These are phyloP conservation scores for Juncus inflexus DNA, from an alignment of 176 grass and related monocot genomes.

Conservation along the genomic window DNA sequence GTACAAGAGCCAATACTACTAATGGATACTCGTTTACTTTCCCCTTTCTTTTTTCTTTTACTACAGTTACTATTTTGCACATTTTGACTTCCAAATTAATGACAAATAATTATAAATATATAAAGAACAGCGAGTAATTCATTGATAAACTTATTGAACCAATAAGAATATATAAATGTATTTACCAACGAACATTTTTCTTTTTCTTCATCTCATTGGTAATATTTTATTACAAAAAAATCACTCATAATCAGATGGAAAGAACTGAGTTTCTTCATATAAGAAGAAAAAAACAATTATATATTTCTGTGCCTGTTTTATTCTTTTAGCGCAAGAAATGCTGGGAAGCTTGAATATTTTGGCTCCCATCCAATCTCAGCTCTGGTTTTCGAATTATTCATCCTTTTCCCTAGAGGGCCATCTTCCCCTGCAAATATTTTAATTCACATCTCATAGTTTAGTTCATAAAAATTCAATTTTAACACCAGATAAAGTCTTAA, in stretches of 20 bases:
- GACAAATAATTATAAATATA: no score
- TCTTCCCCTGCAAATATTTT: conserved; percentile 40
- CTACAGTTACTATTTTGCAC: no score
- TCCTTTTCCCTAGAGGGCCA: conserved; percentile 78
- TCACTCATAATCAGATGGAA: not conserved
- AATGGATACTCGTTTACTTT: no score
- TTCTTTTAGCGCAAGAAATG: conserved; percentile 50
- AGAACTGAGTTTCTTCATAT: not conserved
- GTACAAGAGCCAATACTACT: no score
- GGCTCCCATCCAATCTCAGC: conserved; percentile 72
- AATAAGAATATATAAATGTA: not conserved
- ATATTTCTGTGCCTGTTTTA: conserved; percentile 10
- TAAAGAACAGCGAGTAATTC: no score
- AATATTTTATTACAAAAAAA: not conserved
- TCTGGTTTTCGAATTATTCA: conserved; percentile 74
- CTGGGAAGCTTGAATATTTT: conserved; percentile 49
- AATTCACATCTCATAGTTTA: not conserved
- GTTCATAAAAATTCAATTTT: not conserved
- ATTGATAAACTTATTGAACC: no score
- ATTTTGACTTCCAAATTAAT: no score
- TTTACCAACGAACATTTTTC: not conserved
- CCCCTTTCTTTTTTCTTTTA: no score
- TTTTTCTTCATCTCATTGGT: not conserved
- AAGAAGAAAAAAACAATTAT: not conserved
- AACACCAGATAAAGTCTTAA: not conserved